Base-by-base conservation (phyloP, 306 rosid species). In the Bauhinia variegata region DNA sequence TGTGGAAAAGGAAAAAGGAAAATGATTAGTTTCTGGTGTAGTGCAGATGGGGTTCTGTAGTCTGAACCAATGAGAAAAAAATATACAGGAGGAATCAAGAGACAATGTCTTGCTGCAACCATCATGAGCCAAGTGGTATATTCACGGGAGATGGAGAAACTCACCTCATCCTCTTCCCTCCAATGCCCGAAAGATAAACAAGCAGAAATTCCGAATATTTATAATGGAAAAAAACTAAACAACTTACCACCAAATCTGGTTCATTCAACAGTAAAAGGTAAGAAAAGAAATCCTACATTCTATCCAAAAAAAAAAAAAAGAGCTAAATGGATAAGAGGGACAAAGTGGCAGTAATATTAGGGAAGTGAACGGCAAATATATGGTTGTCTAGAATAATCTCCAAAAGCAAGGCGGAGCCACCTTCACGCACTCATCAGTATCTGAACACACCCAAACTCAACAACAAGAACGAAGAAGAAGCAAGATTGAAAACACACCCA, bases 81-180 rank as follows among this genome's bases (percentile, higher is more conserved):
- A 33, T 19, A 31, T 31, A 34, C 72, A 59, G 59, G n/a, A n/a
- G n/a, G n/a, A n/a, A n/a, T n/a, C n/a, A 73, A 76, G 80, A 73
- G 85, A 79, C 81, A 83, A 71, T 77, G 74, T 76, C 78, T 67
- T 79, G 72, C 49, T 79, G 67, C 82, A 79, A 70, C 78, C 70
- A 60, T 74, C 36, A 68, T 36, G 28, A 23, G 28, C 41, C 41
- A 36, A 36, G 41, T 36, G 41, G 41, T 5, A 36, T 36, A 36
- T 8, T 36, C 41, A 36, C 41, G 41, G 41, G 41, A 36, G 41
- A 2, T 8, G 5, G 41, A 36, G 4, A 36, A 36, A 36, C 41
- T 1, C 41, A 36, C 41, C 41, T 36, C 41, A 13, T 4, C 17
- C 17, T 52, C 55, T 55, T 14, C 43, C 54, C 38, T 23, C 28